Evolutionary conservation across 176 grass and related monocot genomes (phyloP).

Genomic region (Juncus inflexus): DNA sequence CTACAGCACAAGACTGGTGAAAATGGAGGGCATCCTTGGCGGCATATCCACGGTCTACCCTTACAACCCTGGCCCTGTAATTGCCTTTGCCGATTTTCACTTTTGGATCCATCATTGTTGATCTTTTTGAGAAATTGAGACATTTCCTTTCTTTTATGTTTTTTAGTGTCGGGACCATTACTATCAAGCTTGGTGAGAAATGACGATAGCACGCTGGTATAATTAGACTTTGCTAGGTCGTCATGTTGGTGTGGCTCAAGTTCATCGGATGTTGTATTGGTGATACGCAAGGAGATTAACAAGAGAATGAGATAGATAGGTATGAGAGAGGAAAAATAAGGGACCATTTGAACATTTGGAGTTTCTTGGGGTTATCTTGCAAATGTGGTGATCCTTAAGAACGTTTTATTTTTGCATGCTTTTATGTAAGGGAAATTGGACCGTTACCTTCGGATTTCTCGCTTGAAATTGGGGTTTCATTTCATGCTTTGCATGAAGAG

Average conservation of each 20-base stretch:
- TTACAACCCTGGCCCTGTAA: slow-evolving; percentile 4
- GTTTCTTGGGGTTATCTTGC: slow-evolving; percentile 10
- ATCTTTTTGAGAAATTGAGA: slow-evolving; percentile 5
- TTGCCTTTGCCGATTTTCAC: not conserved
- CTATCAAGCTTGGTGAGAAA: slow-evolving; percentile 10
- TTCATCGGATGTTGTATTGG: slow-evolving; percentile 12
- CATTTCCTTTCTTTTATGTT: too few species aligned
- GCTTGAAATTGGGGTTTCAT: slow-evolving; percentile 16
- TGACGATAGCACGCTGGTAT: not conserved
- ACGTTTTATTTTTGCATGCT: not conserved
- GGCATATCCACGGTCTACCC: slow-evolving; percentile 29
- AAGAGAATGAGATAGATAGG: slow-evolving; percentile 3
- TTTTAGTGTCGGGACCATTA: not conserved
- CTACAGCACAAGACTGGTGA: slow-evolving; percentile 20
- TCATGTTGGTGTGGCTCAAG: not conserved
- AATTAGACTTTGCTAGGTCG: slow-evolving; percentile 2
- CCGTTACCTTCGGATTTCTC: slow-evolving; percentile 21
- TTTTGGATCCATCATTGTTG: not conserved
- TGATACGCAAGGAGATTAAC: not conserved
- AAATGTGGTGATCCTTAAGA: slow-evolving; percentile 8
- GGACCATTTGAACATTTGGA: not conserved
- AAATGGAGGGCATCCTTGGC: not conserved
- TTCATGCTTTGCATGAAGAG: slow-evolving; percentile 19
- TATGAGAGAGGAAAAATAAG: slow-evolving; percentile 2
- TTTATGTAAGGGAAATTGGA: slow-evolving; percentile 2